Evolutionary conservation across 129 eudicot genomes (phyloP).

Genomic region (Dittrichia graveolens): DNA sequence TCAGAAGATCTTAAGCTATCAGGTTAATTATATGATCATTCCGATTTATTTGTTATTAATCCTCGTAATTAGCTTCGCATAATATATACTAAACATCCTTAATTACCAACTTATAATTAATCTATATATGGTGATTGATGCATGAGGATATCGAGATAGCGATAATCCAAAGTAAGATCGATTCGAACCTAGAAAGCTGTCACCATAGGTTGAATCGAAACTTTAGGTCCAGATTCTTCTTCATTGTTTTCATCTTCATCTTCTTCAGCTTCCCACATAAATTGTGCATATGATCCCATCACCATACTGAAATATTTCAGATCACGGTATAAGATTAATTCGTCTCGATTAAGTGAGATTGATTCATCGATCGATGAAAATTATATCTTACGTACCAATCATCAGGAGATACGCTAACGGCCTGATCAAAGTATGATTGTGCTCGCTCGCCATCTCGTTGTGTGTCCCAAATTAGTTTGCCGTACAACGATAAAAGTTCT

Average conservation of each 20-base stretch:
- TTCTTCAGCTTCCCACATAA: conserved; percentile 78
- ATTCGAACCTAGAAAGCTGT: conserved; percentile 41
- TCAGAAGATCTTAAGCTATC: conserved; percentile 17
- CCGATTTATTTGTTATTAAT: conserved; percentile 12
- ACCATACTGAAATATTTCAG: conserved; percentile 48
- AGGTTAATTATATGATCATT: conserved; percentile 20
- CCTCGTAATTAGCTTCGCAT: conserved; percentile 8
- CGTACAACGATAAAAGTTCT: conserved; percentile 72
- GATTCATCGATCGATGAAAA: conserved; percentile 9
- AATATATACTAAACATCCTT: conserved; percentile 3
- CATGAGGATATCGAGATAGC: background rate
- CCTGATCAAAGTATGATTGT: conserved; percentile 66
- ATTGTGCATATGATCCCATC: conserved; percentile 77
- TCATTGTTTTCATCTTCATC: conserved; percentile 48
- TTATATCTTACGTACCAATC: conserved; percentile 52
- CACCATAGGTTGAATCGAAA: conserved; percentile 32
- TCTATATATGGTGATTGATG: background rate
- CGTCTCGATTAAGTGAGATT: background rate
- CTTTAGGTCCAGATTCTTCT: conserved; percentile 23
- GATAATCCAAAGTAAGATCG: background rate
- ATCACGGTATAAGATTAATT: background rate
- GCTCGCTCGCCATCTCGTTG: conserved; percentile 65
- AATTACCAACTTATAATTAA: background rate
- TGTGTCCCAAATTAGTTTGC: conserved; percentile 74
- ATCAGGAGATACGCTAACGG: conserved; percentile 62